Percentiles rank a stretch among this genome's conserved stretches.
Conservation (phyloP, 768 basidiomycete species). For the Hirschioporus abietinus region DNA sequence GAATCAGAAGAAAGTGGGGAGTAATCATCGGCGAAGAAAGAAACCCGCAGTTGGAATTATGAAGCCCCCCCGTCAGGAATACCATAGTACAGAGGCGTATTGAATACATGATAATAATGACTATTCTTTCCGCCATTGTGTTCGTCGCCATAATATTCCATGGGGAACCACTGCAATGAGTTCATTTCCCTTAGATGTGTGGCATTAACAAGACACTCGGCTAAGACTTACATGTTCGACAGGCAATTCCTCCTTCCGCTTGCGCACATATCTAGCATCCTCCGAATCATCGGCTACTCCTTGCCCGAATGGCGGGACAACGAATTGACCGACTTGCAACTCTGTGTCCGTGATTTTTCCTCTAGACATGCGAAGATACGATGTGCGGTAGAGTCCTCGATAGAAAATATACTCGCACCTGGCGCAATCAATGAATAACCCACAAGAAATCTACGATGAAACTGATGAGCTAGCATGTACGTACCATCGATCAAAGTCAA, state of each 20-base stretch:
- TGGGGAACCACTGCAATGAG: slow-evolving; percentile 63
- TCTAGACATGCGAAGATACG: slow-evolving; percentile 79
- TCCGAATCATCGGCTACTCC: slow-evolving; percentile 52
- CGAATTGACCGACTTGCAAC: slow-evolving; percentile 82
- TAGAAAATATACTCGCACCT: slow-evolving; percentile 94
- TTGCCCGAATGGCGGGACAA: slow-evolving; percentile 56
- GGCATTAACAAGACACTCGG: slow-evolving; percentile 4
- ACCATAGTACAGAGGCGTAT: slow-evolving; percentile 45
- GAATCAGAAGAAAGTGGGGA: slow-evolving; percentile 3
- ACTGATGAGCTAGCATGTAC: slow-evolving; percentile 13
- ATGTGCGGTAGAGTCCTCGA: slow-evolving; percentile 69
- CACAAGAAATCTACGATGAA: background rate
- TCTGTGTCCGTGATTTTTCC: slow-evolving; percentile 88
- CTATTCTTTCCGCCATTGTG: slow-evolving; percentile 55
- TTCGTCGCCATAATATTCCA: slow-evolving; percentile 58
- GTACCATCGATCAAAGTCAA: slow-evolving; percentile 69
- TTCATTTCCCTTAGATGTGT: background rate
- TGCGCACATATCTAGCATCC: slow-evolving; percentile 60
- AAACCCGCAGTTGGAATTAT: slow-evolving; percentile 12
- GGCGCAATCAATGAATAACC: background rate
- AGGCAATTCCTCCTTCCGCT: slow-evolving; percentile 61
- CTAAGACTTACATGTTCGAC: slow-evolving; percentile 49
- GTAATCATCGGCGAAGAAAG: background rate
- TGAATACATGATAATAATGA: slow-evolving; percentile 75
- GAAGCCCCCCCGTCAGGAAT: slow-evolving; percentile 29